These are phyloP conservation scores for Lolium rigidum DNA, from an alignment of 176 grass and related monocot species.

Conservation along the genomic window DNA sequence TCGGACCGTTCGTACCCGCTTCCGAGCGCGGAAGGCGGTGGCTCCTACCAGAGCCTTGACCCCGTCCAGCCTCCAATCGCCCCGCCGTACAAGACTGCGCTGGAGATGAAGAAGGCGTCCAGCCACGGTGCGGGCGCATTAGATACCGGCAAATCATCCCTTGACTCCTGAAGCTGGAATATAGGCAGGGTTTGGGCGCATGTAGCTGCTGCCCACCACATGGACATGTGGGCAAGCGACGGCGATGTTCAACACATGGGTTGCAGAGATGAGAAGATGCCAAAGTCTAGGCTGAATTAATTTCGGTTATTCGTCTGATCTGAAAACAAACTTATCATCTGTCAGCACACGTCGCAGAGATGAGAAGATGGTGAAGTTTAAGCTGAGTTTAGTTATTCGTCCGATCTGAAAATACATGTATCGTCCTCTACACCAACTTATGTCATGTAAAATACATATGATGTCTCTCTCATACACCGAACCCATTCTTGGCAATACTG, in stretches of 20 bases:
- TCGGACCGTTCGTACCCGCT: constrained; percentile 80
- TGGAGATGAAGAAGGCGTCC: constrained; percentile 75
- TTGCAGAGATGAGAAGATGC: background rate
- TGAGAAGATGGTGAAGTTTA: too few relatives aligned
- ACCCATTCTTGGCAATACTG: background rate
- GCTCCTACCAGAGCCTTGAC: constrained; percentile 71
- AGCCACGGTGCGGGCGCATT: constrained; percentile 42
- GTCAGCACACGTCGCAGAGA: too few relatives aligned
- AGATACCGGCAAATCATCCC: constrained; percentile 40
- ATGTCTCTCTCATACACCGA: background rate
- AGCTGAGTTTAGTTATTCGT: background rate
- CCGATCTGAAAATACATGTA: background rate
- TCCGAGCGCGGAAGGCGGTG: constrained; percentile 44
- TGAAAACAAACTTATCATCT: background rate
- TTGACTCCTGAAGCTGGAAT: constrained; percentile 22
- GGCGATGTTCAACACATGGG: background rate
- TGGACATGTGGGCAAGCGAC: background rate
- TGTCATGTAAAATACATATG: background rate
- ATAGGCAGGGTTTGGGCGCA: background rate
- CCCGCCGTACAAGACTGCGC: constrained; percentile 79
- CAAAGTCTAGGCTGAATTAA: background rate
- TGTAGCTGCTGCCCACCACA: background rate
- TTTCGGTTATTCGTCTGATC: background rate
- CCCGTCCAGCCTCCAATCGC: constrained; percentile 85
- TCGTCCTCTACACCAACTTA: background rate